Evolutionary conservation across 164 flowering plant species (phyloP).

Genomic region (Kalanchoe fedtschenkoi): DNA sequence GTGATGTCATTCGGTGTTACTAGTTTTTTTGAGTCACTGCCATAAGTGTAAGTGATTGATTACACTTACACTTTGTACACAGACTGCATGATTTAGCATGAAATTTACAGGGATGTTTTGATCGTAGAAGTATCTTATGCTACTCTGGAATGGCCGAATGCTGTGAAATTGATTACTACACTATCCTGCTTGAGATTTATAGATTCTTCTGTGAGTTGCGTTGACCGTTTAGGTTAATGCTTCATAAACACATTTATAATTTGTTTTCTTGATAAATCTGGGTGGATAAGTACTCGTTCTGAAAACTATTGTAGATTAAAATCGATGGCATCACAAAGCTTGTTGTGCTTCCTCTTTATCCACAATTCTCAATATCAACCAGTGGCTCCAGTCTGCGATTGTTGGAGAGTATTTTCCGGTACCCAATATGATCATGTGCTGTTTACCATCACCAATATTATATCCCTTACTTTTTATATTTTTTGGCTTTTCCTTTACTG

Average conservation of each 20-base stretch:
- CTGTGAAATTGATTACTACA: neutral
- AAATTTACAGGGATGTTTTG: neutral
- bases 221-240: neutral
- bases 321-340: conserved; percentile 79
- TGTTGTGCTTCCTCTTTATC: conserved; percentile 98
- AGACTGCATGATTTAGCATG: no score
- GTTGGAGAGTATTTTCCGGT: conserved; percentile 91
- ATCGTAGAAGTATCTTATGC: neutral
- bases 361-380: conserved; percentile 97
- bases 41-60: no score
- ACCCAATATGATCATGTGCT: conserved; percentile 8
- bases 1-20: no score
- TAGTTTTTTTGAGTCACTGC: no score
- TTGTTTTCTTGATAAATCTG: neutral
- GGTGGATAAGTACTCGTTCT: neutral
- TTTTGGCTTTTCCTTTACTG: neutral
- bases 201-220: neutral
- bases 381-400: conserved; percentile 98
- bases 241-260: neutral
- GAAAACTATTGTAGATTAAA: conserved; percentile 47
- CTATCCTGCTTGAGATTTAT: neutral
- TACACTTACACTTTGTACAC: no score
- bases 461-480: neutral
- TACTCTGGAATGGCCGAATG: neutral
- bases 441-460: neutral